Base-by-base conservation (phyloP, 192 early-diverging fungal genomes). In the Coemansia interrupta region DNA sequence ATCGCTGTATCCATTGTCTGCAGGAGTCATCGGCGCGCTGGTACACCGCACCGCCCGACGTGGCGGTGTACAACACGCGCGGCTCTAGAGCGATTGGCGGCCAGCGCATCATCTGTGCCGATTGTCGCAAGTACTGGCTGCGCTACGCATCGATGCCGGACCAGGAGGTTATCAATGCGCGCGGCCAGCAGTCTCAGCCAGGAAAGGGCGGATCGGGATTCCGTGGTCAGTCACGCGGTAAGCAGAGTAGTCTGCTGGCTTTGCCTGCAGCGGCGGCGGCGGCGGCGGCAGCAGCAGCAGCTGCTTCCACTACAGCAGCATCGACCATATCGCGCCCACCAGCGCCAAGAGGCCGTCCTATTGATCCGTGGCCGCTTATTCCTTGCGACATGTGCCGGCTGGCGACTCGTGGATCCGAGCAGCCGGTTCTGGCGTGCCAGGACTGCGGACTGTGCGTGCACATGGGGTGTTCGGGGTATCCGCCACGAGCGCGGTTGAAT, bases 361-460 rank as follows among this genome's bases (percentile, higher is more conserved):
- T 66, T 11, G 66, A 50, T 28, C 48, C 56, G 32, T 70, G 77
- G 77, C 51, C 71, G 11, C 53, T 67, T 42, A 45, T 45, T 1
- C 59, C 71, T 1, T 79, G 77, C 32, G 63, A 58, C 22, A 66
- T 79, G 39, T 79, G 77, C 49, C 48, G 36, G 43, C 54, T 56
- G 60, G 5, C 56, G 0, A 79, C 71, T 1, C 20, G 24, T 11
- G 23, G 32, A 20, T 13, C 51, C 15, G 53, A 57, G 15, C 51
- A 73, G 18, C 38, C 53, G 11, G 30, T 49, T 29, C 61, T 79
- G 10, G 46, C 54, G 40, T 79, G 77, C 58, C 63, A 68, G 18
- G 71, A 70, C 49, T 79, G 77, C 58, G 77, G 77, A 8, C 30
- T 79, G 60, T 79, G 77, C 28, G 65, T 79, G 10, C 77, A 79